Evolutionary conservation across 306 rosid genomes (phyloP).

Genomic region (Hippophae gyantsensis): DNA sequence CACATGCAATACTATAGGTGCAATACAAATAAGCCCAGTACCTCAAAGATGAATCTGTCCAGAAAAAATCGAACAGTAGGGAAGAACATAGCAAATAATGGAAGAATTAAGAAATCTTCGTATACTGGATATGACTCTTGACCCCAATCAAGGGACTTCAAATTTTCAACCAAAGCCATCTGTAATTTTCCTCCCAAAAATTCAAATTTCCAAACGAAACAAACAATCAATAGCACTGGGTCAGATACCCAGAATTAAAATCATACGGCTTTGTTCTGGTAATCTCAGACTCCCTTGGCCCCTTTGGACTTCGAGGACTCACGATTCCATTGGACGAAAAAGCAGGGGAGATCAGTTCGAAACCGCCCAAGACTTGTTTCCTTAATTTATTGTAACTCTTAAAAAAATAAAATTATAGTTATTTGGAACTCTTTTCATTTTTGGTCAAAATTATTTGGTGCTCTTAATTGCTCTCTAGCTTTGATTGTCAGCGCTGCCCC

Average conservation of each 20-base stretch:
- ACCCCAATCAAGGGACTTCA: conserved; percentile 46
- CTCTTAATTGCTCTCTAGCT: too few relatives aligned
- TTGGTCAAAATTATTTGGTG: too few relatives aligned
- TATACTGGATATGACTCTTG: conserved; percentile 53
- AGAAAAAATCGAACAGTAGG: conserved; percentile 61
- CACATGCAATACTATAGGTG: background rate
- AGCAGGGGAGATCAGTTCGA: too few relatives aligned
- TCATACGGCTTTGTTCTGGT: too few relatives aligned
- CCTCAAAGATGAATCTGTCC: conserved; percentile 78
- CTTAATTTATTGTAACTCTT: too few relatives aligned
- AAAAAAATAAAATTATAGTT: too few relatives aligned
- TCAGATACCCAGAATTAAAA: conserved; percentile 8
- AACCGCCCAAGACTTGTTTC: too few relatives aligned
- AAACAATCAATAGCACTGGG: conserved; percentile 14
- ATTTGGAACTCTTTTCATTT: too few relatives aligned
- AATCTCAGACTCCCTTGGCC: too few relatives aligned
- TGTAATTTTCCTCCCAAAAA: background rate
- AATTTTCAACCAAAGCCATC: conserved; percentile 41
- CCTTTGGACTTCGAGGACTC: too few relatives aligned
- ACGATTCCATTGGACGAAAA: too few relatives aligned
- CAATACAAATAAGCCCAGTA: conserved; percentile 9
- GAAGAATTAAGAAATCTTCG: conserved; percentile 54
- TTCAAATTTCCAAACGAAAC: conserved; percentile 24
- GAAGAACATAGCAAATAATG: conserved; percentile 58
- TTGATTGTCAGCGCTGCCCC: too few relatives aligned